Evolutionary conservation across 768 basidiomycete genomes (phyloP), one percentile per base, ranked within the genome.

Genomic region (Mycena belliarum): DNA sequence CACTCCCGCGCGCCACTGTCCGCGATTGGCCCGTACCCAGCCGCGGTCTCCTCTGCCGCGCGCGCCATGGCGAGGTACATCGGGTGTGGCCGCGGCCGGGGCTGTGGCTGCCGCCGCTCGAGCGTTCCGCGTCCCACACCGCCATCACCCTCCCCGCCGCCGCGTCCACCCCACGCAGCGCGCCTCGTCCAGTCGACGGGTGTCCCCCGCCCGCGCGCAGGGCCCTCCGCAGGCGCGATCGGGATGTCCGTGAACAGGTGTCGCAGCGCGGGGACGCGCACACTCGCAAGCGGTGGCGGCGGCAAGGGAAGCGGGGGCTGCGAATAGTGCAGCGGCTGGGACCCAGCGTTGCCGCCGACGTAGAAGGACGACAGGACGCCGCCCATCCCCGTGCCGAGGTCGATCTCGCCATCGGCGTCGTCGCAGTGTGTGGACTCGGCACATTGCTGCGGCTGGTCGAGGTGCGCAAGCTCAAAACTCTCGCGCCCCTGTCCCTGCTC

Each of bases 51-150:
- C 55, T 57, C 51, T 52, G 26, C 57, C 24, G 52, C 48, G 18
- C 44, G 56, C 23, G 52, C 42, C 61, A 57, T 57, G 9, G 54
- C 62, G 23, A 63, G 35, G 40, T 63, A 63, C 58, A 59, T 52
- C 43, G 58, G 62, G 29, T 63, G 58, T 26, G 62, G 62, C 21
- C 62, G 20, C 50, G 62, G 41, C 3, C 51, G 11, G 20, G 62
- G 62, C 18, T 56, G 54, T 24, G 62, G 62, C 24, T 32, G 51
- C 49, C 62, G 23, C 35, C 62, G 6, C 51, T 63, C 62, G 16
- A 63, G 29, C 55, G 54, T 59, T n/a, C 62, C 62, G 9, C 41
- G 28, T 14, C 58, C 55, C 15, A 32, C 43, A 0, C 37, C 18
- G 2, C 40, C 37, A 18, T 52, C 50, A 29, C 32, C 47, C 54